These are phyloP conservation scores for Microcyclosporella mali DNA, from an alignment of 2,329 filamentous ascomycete species.

Conservation along the genomic window DNA sequence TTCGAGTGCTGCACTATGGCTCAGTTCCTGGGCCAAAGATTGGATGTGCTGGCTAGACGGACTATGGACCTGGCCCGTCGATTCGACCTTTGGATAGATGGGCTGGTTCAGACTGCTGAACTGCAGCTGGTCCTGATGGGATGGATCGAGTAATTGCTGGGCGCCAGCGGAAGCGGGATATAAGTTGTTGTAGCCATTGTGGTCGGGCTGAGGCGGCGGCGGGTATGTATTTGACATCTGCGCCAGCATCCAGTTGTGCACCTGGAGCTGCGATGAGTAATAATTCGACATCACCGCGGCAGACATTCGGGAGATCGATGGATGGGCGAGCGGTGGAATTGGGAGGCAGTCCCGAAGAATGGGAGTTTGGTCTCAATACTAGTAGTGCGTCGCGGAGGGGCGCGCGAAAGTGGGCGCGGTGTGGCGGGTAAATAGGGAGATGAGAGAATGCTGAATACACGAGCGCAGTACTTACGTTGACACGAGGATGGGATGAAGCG, in stretches of 20 bases:
- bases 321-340: constrained; percentile 8
- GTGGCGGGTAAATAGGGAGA: constrained; percentile 21
- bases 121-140: constrained; percentile 30
- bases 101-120: constrained; percentile 31
- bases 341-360: not conserved
- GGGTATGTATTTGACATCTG: constrained; percentile 32
- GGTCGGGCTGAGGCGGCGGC: constrained; percentile 30
- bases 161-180: constrained; percentile 28
- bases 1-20: constrained; percentile 25
- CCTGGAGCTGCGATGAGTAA: constrained; percentile 30
- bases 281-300: constrained; percentile 29
- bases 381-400: constrained; percentile 18
- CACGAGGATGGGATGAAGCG: constrained; percentile 15
- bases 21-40: constrained; percentile 26
- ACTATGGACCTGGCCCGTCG: constrained; percentile 19
- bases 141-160: constrained; percentile 29
- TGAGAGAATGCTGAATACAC: constrained; percentile 7
- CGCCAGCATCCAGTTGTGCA: constrained; percentile 31
- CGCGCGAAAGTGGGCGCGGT: constrained; percentile 21
- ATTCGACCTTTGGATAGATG: constrained; percentile 32
- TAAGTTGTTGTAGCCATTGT: constrained; percentile 31
- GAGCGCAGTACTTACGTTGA: constrained; percentile 21
- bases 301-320: constrained; percentile 26
- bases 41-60: constrained; percentile 29
- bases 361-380: constrained; percentile 3